A percentile compares a stretch with the other conserved stretches of the same genome.
Conservation (phyloP, 148 eudicot genomes). For the Hydrangea macrophylla region DNA sequence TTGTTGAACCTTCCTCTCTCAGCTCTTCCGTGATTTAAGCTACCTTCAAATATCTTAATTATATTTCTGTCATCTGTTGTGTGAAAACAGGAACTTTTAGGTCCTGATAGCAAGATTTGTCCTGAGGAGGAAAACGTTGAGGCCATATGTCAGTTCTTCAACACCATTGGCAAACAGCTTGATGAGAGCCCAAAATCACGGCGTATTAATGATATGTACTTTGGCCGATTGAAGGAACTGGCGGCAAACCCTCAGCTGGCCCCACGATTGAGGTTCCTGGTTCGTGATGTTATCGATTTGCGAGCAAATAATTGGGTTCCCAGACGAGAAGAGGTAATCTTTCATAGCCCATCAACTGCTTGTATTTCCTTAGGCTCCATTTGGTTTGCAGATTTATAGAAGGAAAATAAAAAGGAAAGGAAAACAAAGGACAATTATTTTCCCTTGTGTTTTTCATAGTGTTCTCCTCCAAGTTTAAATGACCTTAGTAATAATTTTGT, state of each 20-base stretch:
- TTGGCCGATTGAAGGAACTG: conserved; percentile 64
- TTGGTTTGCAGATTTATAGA: too few species aligned
- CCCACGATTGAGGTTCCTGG: conserved; percentile 78
- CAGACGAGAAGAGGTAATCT: conserved; percentile 83
- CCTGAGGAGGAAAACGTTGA: conserved; percentile 95
- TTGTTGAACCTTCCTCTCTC: neutral
- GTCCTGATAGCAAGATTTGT: conserved; percentile 68
- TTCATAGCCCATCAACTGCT: neutral
- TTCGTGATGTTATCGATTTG: conserved; percentile 73
- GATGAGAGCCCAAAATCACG: conserved; percentile 70
- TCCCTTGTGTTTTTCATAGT: too few species aligned
- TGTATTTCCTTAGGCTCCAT: neutral
- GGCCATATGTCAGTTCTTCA: conserved; percentile 87
- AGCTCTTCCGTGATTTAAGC: neutral
- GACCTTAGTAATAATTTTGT: too few species aligned
- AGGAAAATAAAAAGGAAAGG: too few species aligned
- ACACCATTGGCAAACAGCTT: conserved; percentile 90
- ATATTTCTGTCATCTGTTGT: neutral
- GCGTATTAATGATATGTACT: conserved; percentile 67
- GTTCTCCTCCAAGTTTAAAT: too few species aligned
- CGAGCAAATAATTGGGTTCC: conserved; percentile 83
- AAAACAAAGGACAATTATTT: too few species aligned
- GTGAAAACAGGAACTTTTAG: conserved; percentile 70
- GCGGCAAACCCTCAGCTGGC: conserved; percentile 58
- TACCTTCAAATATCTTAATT: neutral